Percentiles rank a stretch among this genome's conserved stretches.
These are phyloP conservation scores for Pythium phragmiticola DNA, from an alignment of 352 stramenopile genomes.

Conservation along the genomic window DNA sequence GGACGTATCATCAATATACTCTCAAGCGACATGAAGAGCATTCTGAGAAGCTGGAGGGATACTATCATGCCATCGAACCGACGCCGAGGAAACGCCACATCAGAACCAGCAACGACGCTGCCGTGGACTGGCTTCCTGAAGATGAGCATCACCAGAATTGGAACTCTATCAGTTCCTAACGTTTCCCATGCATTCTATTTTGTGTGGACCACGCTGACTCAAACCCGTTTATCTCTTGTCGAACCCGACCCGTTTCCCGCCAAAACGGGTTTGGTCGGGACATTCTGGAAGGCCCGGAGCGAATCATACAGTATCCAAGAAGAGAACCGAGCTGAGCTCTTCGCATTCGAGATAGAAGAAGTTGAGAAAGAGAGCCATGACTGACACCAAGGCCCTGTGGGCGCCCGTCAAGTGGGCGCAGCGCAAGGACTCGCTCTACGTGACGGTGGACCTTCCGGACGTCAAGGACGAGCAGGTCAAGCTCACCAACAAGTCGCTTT, in stretches of 20 bases:
- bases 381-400: slow-evolving; percentile 55
- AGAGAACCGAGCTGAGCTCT: neutral
- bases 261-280: slow-evolving; percentile 9
- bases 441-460: slow-evolving; percentile 95
- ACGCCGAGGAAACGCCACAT: neutral
- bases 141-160: neutral
- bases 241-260: no score
- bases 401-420: slow-evolving; percentile 96
- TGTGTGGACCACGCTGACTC: slow-evolving; percentile 2
- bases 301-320: slow-evolving; percentile 24
- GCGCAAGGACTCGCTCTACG: slow-evolving; percentile 94
- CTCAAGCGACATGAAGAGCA: no score
- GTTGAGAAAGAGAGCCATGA: slow-evolving; percentile 2
- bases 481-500: slow-evolving; percentile 87
- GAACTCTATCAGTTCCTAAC: slow-evolving; percentile 11
- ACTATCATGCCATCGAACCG: neutral
- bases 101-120: slow-evolving; percentile 4
- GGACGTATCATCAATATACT: neutral
- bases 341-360: neutral
- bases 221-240: neutral
- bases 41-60: no score
- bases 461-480: slow-evolving; percentile 93
- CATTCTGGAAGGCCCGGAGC: slow-evolving; percentile 30
- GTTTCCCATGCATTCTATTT: neutral
- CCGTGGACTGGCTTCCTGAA: slow-evolving; percentile 14